Conservation (phyloP, 768 basidiomycete species). For the Daedaleopsis sinensis region DNA sequence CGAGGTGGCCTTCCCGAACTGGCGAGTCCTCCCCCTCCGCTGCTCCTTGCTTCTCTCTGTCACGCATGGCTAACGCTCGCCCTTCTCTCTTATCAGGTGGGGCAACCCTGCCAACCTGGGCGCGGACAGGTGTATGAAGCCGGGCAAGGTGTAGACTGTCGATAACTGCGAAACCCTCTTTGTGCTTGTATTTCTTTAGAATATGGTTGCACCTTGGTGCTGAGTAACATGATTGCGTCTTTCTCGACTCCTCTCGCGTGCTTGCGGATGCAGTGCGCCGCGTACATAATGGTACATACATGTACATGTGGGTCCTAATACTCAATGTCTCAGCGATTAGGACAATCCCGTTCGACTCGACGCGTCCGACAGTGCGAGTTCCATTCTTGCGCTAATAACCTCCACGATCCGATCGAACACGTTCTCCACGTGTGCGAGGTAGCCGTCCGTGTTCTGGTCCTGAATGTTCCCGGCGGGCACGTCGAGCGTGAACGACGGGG, state of each 20-base stretch:
- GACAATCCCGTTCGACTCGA: no score
- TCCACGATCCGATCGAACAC: slow-evolving; percentile 23
- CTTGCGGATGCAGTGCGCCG: neutral
- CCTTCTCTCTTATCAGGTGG: slow-evolving; percentile 26
- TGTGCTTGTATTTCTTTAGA: neutral
- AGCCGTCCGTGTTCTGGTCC: slow-evolving; percentile 70
- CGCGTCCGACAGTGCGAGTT: no score
- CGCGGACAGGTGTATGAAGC: slow-evolving; percentile 38
- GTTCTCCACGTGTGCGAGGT: slow-evolving; percentile 48
- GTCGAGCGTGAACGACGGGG: slow-evolving; percentile 81
- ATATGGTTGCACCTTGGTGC: neutral
- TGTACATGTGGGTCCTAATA: neutral
- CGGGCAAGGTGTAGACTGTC: neutral
- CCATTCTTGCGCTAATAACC: slow-evolving; percentile 12
- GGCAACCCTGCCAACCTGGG: slow-evolving; percentile 42
- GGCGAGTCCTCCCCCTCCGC: slow-evolving; percentile 38
- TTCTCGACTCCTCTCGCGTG: neutral
- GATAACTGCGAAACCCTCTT: neutral
- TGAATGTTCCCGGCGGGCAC: slow-evolving; percentile 72
- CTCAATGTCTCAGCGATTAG: no score
- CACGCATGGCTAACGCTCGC: neutral
- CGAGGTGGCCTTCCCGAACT: slow-evolving; percentile 46
- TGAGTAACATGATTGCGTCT: no score
- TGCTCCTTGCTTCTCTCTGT: neutral
- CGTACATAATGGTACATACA: neutral